phyloP scores from a whole-genome alignment of 345 rosid genomes.

The Heritiera fomes region DNA sequence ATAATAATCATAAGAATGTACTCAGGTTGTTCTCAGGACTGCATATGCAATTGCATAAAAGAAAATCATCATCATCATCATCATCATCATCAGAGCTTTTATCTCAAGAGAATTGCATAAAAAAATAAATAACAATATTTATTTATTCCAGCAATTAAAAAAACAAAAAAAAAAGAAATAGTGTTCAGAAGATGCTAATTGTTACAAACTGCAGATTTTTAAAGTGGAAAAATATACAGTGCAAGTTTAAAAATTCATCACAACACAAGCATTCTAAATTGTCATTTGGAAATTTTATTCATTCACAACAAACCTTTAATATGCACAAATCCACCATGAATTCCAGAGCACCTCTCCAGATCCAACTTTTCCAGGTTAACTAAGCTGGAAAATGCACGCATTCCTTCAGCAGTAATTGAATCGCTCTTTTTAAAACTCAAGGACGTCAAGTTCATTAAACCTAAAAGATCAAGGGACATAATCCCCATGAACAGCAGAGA shows the following conservation, averaged over 20 bases:
- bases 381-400: conserved; percentile 46
- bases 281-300: neutral
- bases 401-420: conserved; percentile 43
- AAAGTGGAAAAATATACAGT: neutral
- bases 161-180: too few relatives aligned
- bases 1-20: neutral
- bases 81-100: too few relatives aligned
- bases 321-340: conserved; percentile 48
- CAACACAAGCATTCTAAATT: neutral
- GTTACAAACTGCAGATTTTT: neutral
- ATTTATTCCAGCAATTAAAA: neutral
- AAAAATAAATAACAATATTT: neutral
- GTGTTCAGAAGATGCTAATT: neutral
- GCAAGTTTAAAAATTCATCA: neutral
- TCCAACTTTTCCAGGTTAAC: conserved; percentile 56
- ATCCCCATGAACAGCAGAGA: neutral
- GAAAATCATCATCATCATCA: neutral
- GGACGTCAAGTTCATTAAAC: conserved; percentile 46
- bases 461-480: conserved; percentile 30
- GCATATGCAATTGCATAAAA: neutral
- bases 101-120: neutral
- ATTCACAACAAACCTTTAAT: conserved; percentile 46
- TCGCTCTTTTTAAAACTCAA: conserved; percentile 52
- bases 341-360: conserved; percentile 56
- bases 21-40: neutral